Conservation (phyloP, 1,139 yeast genomes). For the Saccharomyces hybrid region DNA sequence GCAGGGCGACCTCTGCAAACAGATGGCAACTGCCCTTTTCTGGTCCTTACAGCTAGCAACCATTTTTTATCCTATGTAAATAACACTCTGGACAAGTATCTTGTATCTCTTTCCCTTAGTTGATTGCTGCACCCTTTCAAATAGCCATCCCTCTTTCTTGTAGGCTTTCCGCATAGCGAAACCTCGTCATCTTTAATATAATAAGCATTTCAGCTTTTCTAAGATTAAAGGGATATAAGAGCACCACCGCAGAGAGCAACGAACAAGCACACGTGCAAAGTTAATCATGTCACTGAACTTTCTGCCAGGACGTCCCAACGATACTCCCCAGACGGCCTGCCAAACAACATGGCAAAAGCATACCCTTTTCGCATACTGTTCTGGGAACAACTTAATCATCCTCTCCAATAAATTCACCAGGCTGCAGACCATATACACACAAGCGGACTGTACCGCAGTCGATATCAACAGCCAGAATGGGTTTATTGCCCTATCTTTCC, state of each 20-base stretch:
- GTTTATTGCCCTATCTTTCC: constrained; percentile 37
- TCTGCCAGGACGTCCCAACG: constrained; percentile 81
- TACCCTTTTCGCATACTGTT: constrained; percentile 65
- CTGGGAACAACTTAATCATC: constrained; percentile 80
- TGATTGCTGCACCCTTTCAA: background rate
- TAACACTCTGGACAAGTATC: no score
- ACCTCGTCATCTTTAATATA: background rate
- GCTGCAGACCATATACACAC: constrained; percentile 71
- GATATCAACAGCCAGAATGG: constrained; percentile 57
- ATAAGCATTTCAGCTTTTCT: background rate
- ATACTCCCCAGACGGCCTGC: constrained; percentile 46
- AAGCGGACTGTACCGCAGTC: constrained; percentile 57
- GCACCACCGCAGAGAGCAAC: no score
- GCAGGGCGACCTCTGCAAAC: constrained; percentile 93
- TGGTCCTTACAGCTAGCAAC: constrained; percentile 81
- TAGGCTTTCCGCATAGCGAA: background rate
- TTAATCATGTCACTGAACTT: constrained; percentile 52
- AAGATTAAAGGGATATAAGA: background rate
- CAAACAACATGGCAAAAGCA: constrained; percentile 64
- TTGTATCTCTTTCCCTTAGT: background rate
- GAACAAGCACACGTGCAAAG: no score
- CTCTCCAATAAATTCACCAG: constrained; percentile 43
- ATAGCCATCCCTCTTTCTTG: background rate
- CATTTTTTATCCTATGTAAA: constrained; percentile 14
- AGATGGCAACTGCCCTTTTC: constrained; percentile 85